Evolutionary conservation across 192 early-diverging fungal genomes (phyloP).

Genomic region (Coemansia javaensis): DNA sequence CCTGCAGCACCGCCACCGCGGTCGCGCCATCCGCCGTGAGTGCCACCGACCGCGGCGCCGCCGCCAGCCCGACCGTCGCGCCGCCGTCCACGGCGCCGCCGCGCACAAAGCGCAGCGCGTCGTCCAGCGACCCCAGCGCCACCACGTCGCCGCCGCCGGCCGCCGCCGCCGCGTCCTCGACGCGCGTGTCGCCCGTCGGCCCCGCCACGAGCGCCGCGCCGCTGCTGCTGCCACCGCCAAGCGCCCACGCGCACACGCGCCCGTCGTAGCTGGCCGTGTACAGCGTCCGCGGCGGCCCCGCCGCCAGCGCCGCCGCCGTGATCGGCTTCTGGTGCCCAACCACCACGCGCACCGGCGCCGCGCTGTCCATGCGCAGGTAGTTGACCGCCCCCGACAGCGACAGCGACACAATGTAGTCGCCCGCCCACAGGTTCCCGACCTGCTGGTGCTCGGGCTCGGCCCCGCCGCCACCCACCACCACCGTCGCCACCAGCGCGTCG

Average conservation of each 20-base stretch:
- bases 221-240: conserved; percentile 18
- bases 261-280: conserved; percentile 93
- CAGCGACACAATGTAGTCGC: conserved; percentile 65
- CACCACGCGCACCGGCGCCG: conserved; percentile 13
- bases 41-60: conserved; percentile 27
- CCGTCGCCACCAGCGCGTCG: conserved; percentile 62
- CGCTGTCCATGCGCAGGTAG: conserved; percentile 59
- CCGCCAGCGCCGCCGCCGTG: conserved; percentile 63
- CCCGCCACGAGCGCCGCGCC: conserved; percentile 9
- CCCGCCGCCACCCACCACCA: conserved; percentile 40
- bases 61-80: conserved; percentile 7
- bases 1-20: conserved; percentile 21
- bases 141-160: conserved; percentile 1
- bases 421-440: conserved; percentile 89
- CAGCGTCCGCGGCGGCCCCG: conserved; percentile 56
- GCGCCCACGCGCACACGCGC: conserved; percentile 73
- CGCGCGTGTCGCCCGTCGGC: conserved; percentile 7
- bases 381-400: conserved; percentile 86
- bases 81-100: neutral
- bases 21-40: conserved; percentile 2
- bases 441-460: conserved; percentile 71
- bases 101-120: conserved; percentile 21
- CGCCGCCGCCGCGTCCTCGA: conserved; percentile 12
- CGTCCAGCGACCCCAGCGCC: conserved; percentile 31
- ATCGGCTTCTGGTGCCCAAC: conserved; percentile 82